Evolutionary conservation across 805 yeast genomes (phyloP).

Genomic region (Candida easanensis): DNA sequence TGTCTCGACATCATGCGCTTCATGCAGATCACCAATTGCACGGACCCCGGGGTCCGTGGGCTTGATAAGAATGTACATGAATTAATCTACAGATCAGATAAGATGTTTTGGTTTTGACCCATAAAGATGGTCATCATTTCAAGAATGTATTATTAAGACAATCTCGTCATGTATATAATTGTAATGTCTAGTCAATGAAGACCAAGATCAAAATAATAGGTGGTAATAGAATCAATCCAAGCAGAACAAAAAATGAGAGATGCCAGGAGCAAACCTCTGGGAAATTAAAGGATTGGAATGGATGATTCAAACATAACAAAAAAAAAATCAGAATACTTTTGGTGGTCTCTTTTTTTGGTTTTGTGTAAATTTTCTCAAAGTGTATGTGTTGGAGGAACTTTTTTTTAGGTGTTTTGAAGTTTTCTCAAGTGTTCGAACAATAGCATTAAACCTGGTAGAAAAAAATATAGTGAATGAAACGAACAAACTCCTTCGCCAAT

Average conservation of each 20-base stretch:
- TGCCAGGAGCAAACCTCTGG: too few species aligned
- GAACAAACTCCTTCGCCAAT: background rate
- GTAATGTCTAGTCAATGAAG: background rate
- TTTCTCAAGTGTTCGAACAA: slow-evolving; percentile 1
- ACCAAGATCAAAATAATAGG: background rate
- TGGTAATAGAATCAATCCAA: too few species aligned
- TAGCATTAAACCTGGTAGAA: background rate
- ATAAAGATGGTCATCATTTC: too few species aligned
- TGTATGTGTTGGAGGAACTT: slow-evolving; percentile 1
- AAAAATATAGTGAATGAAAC: background rate
- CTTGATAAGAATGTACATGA: too few species aligned
- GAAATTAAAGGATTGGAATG: too few species aligned
- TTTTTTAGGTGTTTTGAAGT: slow-evolving; percentile 1
- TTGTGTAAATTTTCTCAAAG: slow-evolving; percentile 4
- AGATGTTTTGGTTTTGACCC: too few species aligned
- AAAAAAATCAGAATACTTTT: slow-evolving; percentile 8
- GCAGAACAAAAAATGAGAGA: background rate
- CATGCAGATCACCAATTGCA: too few species aligned
- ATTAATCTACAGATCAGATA: too few species aligned
- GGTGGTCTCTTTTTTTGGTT: slow-evolving; percentile 2
- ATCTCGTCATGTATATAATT: background rate
- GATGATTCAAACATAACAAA: too few species aligned
- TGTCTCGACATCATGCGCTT: too few species aligned
- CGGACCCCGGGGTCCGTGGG: too few species aligned
- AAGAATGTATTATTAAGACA: background rate